Conservation (phyloP, 163 green algal genomes). For the Picocystis sp. region DNA sequence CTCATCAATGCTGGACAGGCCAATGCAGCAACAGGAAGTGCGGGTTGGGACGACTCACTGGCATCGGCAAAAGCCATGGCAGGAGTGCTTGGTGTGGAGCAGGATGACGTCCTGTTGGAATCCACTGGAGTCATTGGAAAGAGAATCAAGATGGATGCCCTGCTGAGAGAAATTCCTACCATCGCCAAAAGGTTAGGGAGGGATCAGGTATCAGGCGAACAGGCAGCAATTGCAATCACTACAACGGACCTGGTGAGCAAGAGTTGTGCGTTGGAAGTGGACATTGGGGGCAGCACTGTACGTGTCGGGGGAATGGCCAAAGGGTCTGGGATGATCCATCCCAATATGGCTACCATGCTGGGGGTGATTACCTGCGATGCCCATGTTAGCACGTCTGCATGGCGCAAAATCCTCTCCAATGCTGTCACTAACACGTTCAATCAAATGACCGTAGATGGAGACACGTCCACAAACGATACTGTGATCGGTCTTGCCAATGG, state of each 20-base stretch:
- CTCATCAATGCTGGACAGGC: slow-evolving; percentile 87
- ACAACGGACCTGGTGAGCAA: slow-evolving; percentile 82
- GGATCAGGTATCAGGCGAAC: slow-evolving; percentile 1
- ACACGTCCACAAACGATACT: slow-evolving; percentile 95
- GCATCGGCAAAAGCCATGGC: slow-evolving; percentile 26
- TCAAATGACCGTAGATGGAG: slow-evolving; percentile 88
- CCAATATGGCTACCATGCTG: slow-evolving; percentile 99
- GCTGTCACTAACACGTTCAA: slow-evolving; percentile 64
- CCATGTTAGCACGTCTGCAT: slow-evolving; percentile 47
- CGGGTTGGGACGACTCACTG: slow-evolving; percentile 40
- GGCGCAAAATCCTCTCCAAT: slow-evolving; percentile 50
- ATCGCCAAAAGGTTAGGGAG: slow-evolving; percentile 8
- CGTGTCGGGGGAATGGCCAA: slow-evolving; percentile 84
- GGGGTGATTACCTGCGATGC: slow-evolving; percentile 85
- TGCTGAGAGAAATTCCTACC: slow-evolving; percentile 13
- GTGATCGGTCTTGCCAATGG: slow-evolving; percentile 82
- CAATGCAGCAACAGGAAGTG: slow-evolving; percentile 84
- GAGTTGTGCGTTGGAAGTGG: slow-evolving; percentile 45
- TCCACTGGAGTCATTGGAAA: slow-evolving; percentile 80
- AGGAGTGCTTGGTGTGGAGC: slow-evolving; percentile 28
- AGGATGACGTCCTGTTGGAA: slow-evolving; percentile 33
- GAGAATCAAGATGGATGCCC: slow-evolving; percentile 62
- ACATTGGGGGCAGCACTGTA: slow-evolving; percentile 50
- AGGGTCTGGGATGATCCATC: slow-evolving; percentile 96
- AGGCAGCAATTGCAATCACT: slow-evolving; percentile 70